These are phyloP conservation scores for Puccinia hordei DNA, from an alignment of 1,284 basidiomycete species.

Conservation along the genomic window DNA sequence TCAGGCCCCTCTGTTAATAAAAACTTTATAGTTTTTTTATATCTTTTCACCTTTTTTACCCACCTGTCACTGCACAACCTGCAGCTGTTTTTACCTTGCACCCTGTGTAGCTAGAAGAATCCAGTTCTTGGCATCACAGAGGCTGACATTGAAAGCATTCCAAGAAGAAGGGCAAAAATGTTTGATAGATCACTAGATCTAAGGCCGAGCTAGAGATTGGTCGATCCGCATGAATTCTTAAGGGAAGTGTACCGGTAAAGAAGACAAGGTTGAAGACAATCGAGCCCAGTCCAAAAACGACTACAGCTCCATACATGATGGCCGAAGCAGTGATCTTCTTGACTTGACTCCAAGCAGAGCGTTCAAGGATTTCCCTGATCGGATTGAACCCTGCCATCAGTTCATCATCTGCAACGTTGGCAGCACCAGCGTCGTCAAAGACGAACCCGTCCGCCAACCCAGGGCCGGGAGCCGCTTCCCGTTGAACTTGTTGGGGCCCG, in stretches of 20 bases:
- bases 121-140: too few relatives aligned
- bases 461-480: background rate
- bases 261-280: constrained; percentile 36
- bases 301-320: constrained; percentile 80
- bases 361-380: constrained; percentile 85
- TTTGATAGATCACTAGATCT: constrained; percentile 48
- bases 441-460: constrained; percentile 4
- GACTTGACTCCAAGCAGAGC: constrained; percentile 75
- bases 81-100: too few relatives aligned
- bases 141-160: too few relatives aligned
- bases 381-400: constrained; percentile 66
- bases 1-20: too few relatives aligned
- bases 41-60: too few relatives aligned
- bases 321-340: constrained; percentile 81
- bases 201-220: constrained; percentile 33
- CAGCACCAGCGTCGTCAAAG: constrained; percentile 8
- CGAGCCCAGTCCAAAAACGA: constrained; percentile 69
- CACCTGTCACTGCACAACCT: too few relatives aligned
- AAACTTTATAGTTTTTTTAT: too few relatives aligned
- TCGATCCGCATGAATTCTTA: constrained; percentile 46
- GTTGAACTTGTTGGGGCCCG: background rate
- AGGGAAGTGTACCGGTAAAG: constrained; percentile 51
- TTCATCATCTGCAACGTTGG: constrained; percentile 43
- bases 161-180: constrained; percentile 38
- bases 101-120: too few relatives aligned